Evolutionary conservation across 768 basidiomycete genomes (phyloP), one percentile per base, ranked within the genome.

Genomic region (Lactifluus hygrophoroides): DNA sequence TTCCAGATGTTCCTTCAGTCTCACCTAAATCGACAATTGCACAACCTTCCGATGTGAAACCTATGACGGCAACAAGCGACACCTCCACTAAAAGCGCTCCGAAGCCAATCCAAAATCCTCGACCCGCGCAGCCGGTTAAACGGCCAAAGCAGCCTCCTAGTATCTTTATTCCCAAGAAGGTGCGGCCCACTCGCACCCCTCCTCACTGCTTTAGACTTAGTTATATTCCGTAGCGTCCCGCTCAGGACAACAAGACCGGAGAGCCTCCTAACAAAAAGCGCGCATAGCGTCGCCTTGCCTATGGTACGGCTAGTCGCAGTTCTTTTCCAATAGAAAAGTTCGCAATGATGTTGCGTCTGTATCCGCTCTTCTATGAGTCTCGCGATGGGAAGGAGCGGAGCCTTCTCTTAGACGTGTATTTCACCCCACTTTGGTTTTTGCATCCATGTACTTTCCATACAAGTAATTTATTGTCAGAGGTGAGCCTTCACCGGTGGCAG

Each of bases 401-500:
- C 14, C 10, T 50, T 35, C 25, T 35, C 21, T 23, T 38, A 27
- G 49, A 60, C 42, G 48, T 49, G 40, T 38, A 54, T 42, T 6
- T 30, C n/a, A 27, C 35, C 19, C 11, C 14, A 19, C 19, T 34
- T 19, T 28, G 27, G 30, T 38, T 32, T 14, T 34, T 49, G 28
- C 44, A 58, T 35, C 32, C 47, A 45, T 46, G 47, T 60, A 59
- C 40, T 54, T 25, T 60, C 42, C 35, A 51, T 23, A 51, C 35
- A 56, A 45, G 37, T 56, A 60, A 60, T 38, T 56, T 56, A 60
- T 56, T 56, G 35, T 46, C 9, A 16, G 51, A 14, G 35, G 28
- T 65, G 60, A 34, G 64, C 67, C 43, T 64, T 65, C 25, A 92
- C 75, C 2, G 90, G 80, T 30, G 94, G 91, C 56, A 99, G 71